These are phyloP conservation scores for Calophaca sinica DNA, from an alignment of 306 rosid genomes.

Conservation along the genomic window DNA sequence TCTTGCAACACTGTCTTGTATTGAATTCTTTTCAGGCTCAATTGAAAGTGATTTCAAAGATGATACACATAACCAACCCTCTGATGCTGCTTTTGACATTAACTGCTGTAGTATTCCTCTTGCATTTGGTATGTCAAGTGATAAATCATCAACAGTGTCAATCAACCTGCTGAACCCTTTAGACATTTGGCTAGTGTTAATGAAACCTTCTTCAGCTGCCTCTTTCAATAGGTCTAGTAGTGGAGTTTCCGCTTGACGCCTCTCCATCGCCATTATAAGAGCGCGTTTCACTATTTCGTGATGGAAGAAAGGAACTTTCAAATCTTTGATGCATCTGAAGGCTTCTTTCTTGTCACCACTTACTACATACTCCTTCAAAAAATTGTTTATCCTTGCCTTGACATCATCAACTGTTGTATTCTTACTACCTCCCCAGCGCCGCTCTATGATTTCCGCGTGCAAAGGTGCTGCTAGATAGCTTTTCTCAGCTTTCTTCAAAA, in stretches of 20 bases:
- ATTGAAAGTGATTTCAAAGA: slow-evolving; percentile 62
- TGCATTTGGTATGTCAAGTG: slow-evolving; percentile 78
- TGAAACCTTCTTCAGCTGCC: slow-evolving; percentile 75
- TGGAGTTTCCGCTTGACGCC: slow-evolving; percentile 61
- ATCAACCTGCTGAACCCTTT: slow-evolving; percentile 71
- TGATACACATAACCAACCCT: slow-evolving; percentile 80
- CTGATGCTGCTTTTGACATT: slow-evolving; percentile 74
- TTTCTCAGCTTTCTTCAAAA: slow-evolving; percentile 67
- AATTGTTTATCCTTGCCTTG: slow-evolving; percentile 63
- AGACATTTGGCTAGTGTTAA: slow-evolving; percentile 71
- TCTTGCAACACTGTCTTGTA: slow-evolving; percentile 57
- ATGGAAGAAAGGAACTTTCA: slow-evolving; percentile 76
- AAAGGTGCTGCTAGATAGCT: slow-evolving; percentile 73
- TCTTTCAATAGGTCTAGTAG: slow-evolving; percentile 67
- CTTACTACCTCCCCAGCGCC: slow-evolving; percentile 77
- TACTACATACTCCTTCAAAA: slow-evolving; percentile 68
- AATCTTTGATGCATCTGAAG: slow-evolving; percentile 71
- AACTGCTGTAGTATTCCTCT: slow-evolving; percentile 55
- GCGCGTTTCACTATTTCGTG: slow-evolving; percentile 74
- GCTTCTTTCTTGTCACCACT: slow-evolving; percentile 81
- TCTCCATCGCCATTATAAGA: slow-evolving; percentile 84
- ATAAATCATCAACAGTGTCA: slow-evolving; percentile 70
- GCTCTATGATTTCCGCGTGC: slow-evolving; percentile 68
- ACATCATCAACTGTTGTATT: slow-evolving; percentile 71
- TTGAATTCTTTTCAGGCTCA: slow-evolving; percentile 51